Evolutionary conservation across 306 rosid genomes (phyloP), one percentile per base, ranked within the genome.

Genomic region (Elaeagnus macrophylla): DNA sequence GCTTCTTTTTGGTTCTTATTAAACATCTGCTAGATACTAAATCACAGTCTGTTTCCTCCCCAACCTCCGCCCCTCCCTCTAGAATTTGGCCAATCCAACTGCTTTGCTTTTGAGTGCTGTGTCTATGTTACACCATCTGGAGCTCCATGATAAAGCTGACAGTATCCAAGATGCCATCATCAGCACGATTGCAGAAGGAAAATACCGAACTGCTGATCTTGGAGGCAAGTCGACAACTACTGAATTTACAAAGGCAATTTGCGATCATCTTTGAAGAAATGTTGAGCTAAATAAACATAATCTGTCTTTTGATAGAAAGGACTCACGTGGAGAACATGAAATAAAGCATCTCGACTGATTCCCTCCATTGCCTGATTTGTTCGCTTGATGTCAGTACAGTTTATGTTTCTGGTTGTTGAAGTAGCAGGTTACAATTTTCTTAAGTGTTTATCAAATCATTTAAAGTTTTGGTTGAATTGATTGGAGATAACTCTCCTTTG

Each of bases 41-140:
- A 36, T 64, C 45, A 51, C 65, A 36, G 62, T 61, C 48, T 17
- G 37, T 64, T 19, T 62, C 11, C 41, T 63, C 73, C 57, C 61
- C 62, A 66, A 3, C 32, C 32, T 25, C 4, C n/a, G n/a, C n/a
- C n/a, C 32, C 32, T n/a, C n/a, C n/a, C 67, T 57, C 45, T 65
- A 93, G 99, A 84, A 93, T 63, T 56, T 93, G 88, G 99, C 96
- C 39, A 93, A 93, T 65, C 99, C 96, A 37, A 93, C 96, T 61
- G 99, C 99, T 41, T 81, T 91, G 73, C 77, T 91, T 48, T 75
- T 91, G 68, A 91, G 99, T 69, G 39, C 76, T 60, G 99, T 93
- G 45, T 7, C 95, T 15, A 87, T 93, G 96, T 77, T 87, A 56
- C 96, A 84, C 57, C 96, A 93, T 81, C 67, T 93, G 77, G 61